phyloP scores from a whole-genome alignment of 2,329 filamentous ascomycete genomes.

The Nemania sp. region DNA sequence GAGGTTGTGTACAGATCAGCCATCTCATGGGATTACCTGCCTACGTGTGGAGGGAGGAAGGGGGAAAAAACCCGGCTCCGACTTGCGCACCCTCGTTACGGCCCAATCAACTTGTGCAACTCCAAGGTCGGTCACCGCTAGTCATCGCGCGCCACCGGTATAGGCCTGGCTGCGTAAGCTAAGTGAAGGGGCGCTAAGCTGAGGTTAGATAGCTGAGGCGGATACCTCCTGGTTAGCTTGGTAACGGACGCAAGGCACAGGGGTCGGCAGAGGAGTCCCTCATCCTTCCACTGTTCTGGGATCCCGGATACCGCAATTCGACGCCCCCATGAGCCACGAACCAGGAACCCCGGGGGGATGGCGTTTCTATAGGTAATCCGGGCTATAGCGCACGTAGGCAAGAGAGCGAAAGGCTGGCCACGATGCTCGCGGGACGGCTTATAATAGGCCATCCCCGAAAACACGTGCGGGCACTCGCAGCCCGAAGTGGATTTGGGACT shows the following conservation, averaged over 20 bases:
- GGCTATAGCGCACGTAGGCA: not conserved
- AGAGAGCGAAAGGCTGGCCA: conserved; percentile 2
- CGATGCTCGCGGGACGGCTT: not conserved
- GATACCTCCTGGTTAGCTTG: not conserved
- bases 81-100: not conserved
- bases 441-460: conserved; percentile 19
- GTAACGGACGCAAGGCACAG: conserved; percentile 19
- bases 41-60: too few relatives aligned
- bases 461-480: conserved; percentile 30
- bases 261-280: conserved; percentile 9
- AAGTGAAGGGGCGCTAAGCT: too few relatives aligned
- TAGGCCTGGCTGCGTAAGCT: not conserved
- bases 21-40: not conserved
- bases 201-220: not conserved
- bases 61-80: not conserved
- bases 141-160: conserved; percentile 13
- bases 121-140: conserved; percentile 26
- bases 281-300: not conserved
- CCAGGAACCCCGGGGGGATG: conserved; percentile 1
- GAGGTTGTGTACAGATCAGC: too few relatives aligned
- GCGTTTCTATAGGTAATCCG: not conserved
- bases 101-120: conserved; percentile 13
- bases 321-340: conserved; percentile 6
- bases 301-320: conserved; percentile 11
- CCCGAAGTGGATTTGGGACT: conserved; percentile 27